phyloP scores from a whole-genome alignment of 1,139 yeast species.

The Yamadazyma dendronema region DNA sequence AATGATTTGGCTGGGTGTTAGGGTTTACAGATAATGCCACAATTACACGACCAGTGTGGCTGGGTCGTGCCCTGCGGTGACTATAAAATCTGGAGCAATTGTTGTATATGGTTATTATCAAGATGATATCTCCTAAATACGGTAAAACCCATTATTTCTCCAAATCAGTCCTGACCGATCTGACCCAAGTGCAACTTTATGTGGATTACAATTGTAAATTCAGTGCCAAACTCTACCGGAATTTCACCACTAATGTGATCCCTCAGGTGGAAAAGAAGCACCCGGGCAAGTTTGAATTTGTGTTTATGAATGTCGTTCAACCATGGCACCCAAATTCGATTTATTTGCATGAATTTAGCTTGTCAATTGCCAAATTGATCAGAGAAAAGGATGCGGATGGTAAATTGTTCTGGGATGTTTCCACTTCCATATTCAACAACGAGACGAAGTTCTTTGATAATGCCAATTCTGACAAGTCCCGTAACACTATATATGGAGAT shows the following conservation, averaged over 20 bases:
- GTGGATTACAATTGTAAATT: slow-evolving; percentile 82
- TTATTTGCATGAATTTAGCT: slow-evolving; percentile 65
- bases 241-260: slow-evolving; percentile 51
- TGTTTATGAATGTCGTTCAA: slow-evolving; percentile 67
- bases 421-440: slow-evolving; percentile 52
- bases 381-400: slow-evolving; percentile 38
- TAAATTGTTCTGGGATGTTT: slow-evolving; percentile 59
- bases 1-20: no score
- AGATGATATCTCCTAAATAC: slow-evolving; percentile 34
- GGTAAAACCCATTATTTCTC: slow-evolving; percentile 22
- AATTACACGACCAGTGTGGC: no score
- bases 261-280: slow-evolving; percentile 49
- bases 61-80: not conserved
- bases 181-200: slow-evolving; percentile 52
- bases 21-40: no score
- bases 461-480: slow-evolving; percentile 50
- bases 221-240: slow-evolving; percentile 61
- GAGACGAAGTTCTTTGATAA: slow-evolving; percentile 61
- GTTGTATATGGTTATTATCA: not conserved
- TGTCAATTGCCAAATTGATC: slow-evolving; percentile 62
- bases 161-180: no score
- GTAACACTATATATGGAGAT: slow-evolving; percentile 56
- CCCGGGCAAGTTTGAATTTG: slow-evolving; percentile 55
- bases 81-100: not conserved
- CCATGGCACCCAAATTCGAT: slow-evolving; percentile 85